Evolutionary conservation across 1,284 basidiomycete genomes (phyloP).

Genomic region (Pseudozyma sp.): DNA sequence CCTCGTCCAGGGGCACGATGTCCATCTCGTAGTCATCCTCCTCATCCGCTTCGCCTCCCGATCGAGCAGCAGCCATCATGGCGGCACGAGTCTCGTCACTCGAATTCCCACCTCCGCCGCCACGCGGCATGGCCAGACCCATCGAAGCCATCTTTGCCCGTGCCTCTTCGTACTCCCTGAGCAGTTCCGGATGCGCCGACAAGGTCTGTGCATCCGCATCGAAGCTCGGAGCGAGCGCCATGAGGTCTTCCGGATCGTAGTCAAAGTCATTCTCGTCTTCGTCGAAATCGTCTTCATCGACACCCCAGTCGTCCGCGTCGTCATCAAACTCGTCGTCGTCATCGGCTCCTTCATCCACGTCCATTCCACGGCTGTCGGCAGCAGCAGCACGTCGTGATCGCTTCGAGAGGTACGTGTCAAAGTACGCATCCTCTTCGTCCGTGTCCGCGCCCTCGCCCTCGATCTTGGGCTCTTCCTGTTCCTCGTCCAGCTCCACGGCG

Average conservation of each 20-base stretch:
- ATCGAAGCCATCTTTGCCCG: constrained; percentile 47
- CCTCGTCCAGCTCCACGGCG: constrained; percentile 76
- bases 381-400: constrained; percentile 27
- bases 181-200: constrained; percentile 50
- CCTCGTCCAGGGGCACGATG: constrained; percentile 49
- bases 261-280: constrained; percentile 60
- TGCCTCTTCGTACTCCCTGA: constrained; percentile 62
- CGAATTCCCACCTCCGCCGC: neutral
- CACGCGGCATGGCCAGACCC: constrained; percentile 23
- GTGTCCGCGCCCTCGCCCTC: constrained; percentile 45
- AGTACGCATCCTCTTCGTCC: constrained; percentile 75
- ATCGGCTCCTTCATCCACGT: constrained; percentile 71
- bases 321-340: constrained; percentile 20
- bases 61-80: constrained; percentile 13
- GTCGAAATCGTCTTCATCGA: constrained; percentile 67
- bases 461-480: constrained; percentile 47
- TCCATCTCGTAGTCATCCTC: constrained; percentile 44
- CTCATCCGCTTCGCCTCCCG: constrained; percentile 28
- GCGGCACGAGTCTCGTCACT: constrained; percentile 2
- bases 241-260: constrained; percentile 62
- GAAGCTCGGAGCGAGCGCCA: constrained; percentile 55
- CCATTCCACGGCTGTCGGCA: constrained; percentile 70
- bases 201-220: constrained; percentile 35
- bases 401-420: constrained; percentile 32
- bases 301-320: constrained; percentile 78